Percentiles rank a stretch among this genome's conserved stretches.
Evolutionary conservation across 2,329 filamentous ascomycete species (phyloP).

Genomic region (Neurospora sp.): DNA sequence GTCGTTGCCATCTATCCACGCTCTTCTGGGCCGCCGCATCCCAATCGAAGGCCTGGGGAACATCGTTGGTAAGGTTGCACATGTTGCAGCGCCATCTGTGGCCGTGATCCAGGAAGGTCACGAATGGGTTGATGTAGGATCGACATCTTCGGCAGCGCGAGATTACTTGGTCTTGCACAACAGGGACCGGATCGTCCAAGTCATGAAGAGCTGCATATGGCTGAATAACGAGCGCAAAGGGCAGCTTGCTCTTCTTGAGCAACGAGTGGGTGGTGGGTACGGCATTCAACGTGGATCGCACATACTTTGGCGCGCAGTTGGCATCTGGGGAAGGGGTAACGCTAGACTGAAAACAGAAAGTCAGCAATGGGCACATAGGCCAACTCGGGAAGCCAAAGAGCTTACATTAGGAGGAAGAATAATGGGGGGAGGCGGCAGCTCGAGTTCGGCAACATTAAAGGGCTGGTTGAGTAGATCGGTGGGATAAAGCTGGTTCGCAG

Average conservation of each 20-base stretch:
- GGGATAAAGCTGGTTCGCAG: slow-evolving; percentile 80
- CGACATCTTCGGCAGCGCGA: slow-evolving; percentile 90
- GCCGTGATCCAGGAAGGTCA: slow-evolving; percentile 91
- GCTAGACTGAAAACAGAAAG: slow-evolving; percentile 50
- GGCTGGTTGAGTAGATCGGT: slow-evolving; percentile 87
- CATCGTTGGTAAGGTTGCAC: slow-evolving; percentile 97
- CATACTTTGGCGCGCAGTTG: slow-evolving; percentile 88
- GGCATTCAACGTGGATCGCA: slow-evolving; percentile 89
- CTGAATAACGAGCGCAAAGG: slow-evolving; percentile 91
- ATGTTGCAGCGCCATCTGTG: slow-evolving; percentile 99
- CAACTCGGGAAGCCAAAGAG: slow-evolving; percentile 16
- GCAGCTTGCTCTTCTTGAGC: slow-evolving; percentile 92
- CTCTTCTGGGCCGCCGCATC: slow-evolving; percentile 85
- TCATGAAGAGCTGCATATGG: slow-evolving; percentile 91
- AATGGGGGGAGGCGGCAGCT: slow-evolving; percentile 83
- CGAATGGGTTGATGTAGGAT: slow-evolving; percentile 96
- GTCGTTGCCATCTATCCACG: slow-evolving; percentile 82
- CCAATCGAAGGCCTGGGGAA: slow-evolving; percentile 99
- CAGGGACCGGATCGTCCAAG: slow-evolving; percentile 78
- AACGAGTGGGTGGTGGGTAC: slow-evolving; percentile 86
- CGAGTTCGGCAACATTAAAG: slow-evolving; percentile 87
- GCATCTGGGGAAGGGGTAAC: slow-evolving; percentile 84
- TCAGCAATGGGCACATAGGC: slow-evolving; percentile 26
- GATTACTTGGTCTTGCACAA: slow-evolving; percentile 95
- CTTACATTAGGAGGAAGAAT: slow-evolving; percentile 85